Percentiles rank a stretch among this genome's conserved stretches.
Conservation (phyloP, 768 basidiomycete genomes). For the Boletus tylopilopsis region DNA sequence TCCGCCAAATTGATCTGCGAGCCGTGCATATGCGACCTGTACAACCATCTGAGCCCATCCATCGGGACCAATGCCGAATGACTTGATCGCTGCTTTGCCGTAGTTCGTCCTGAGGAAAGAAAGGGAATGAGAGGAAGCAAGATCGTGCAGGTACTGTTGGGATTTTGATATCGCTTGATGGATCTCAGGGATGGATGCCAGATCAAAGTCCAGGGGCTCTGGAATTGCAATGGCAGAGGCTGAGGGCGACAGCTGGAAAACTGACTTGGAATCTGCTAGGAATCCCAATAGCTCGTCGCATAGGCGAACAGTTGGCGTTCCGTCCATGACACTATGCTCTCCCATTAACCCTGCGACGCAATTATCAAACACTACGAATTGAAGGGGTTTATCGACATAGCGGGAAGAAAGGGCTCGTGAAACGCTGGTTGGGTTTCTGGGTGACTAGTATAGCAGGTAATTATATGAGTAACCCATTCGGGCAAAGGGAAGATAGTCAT, state of each 20-base stretch:
- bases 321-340: slow-evolving; percentile 91
- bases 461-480: not conserved
- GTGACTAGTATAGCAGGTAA: slow-evolving; percentile 5
- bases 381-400: slow-evolving; percentile 88
- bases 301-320: slow-evolving; percentile 73
- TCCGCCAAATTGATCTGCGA: slow-evolving; percentile 38
- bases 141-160: slow-evolving; percentile 48
- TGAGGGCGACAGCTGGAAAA: slow-evolving; percentile 44
- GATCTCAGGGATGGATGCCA: slow-evolving; percentile 38
- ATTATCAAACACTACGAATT: slow-evolving; percentile 85
- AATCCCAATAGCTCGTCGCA: slow-evolving; percentile 65
- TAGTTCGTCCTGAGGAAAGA: slow-evolving; percentile 65
- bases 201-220: slow-evolving; percentile 58
- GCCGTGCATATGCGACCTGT: slow-evolving; percentile 82
- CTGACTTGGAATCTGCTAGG: slow-evolving; percentile 58
- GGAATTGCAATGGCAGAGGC: slow-evolving; percentile 31
- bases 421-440: slow-evolving; percentile 23
- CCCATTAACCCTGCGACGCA: slow-evolving; percentile 83
- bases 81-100: slow-evolving; percentile 84
- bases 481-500: not conserved
- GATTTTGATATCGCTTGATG: slow-evolving; percentile 52
- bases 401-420: slow-evolving; percentile 61
- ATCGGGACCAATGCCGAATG: slow-evolving; percentile 86
- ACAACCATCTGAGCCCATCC: slow-evolving; percentile 93
- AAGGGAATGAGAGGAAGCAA: slow-evolving; percentile 62